phyloP scores from a whole-genome alignment of 805 yeast species.

The Teunomyces gatunensis region DNA sequence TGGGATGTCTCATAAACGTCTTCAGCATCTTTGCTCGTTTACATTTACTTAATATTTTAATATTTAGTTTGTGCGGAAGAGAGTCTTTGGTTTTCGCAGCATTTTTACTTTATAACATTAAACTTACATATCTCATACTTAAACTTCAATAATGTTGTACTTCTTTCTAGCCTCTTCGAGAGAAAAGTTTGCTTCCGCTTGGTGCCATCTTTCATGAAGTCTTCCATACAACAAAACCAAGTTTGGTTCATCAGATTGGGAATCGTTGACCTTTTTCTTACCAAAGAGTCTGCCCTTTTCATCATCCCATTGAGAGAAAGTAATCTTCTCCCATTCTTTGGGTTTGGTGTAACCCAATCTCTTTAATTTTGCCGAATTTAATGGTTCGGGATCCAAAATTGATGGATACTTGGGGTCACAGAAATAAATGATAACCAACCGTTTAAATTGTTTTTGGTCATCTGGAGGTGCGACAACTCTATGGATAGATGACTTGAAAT shows the following conservation, averaged over 20 bases:
- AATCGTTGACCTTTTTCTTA: conserved; percentile 31
- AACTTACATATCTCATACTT: background rate
- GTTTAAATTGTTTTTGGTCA: conserved; percentile 12
- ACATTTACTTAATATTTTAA: background rate
- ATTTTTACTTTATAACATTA: background rate
- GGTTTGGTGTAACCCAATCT: conserved; percentile 16
- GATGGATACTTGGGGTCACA: conserved; percentile 14
- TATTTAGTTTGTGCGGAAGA: background rate
- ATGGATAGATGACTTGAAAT: conserved; percentile 15
- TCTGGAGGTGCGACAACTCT: conserved; percentile 15
- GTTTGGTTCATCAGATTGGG: conserved; percentile 35
- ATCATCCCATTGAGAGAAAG: conserved; percentile 31
- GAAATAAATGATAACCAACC: conserved; percentile 14
- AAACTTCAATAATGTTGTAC: conserved; percentile 21
- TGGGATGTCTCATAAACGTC: conserved; percentile 25
- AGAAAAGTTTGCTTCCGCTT: conserved; percentile 15
- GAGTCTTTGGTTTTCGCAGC: no score
- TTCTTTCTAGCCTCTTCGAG: conserved; percentile 25
- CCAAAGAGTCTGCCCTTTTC: conserved; percentile 49
- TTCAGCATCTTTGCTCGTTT: conserved; percentile 1
- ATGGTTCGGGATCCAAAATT: conserved; percentile 14
- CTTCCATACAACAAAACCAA: conserved; percentile 40
- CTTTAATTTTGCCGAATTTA: conserved; percentile 10
- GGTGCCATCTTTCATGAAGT: conserved; percentile 44
- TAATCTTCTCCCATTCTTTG: conserved; percentile 26